These are phyloP conservation scores for Erodium moschatum DNA, from an alignment of 441 rosid genomes.

Conservation along the genomic window DNA sequence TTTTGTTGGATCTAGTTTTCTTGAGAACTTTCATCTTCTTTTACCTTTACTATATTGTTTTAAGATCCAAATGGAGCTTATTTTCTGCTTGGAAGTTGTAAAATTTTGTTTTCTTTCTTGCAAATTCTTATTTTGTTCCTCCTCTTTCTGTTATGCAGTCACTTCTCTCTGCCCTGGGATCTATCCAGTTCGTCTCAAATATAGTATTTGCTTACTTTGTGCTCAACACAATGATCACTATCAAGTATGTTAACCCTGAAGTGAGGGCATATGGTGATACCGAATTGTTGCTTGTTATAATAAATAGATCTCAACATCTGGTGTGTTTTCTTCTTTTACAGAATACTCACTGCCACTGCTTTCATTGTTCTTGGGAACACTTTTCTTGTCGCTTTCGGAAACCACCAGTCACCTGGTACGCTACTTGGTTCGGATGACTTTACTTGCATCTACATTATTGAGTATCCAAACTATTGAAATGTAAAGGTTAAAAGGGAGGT, in stretches of 20 bases:
- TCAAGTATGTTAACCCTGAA: conserved; percentile 62
- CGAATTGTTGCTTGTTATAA: neutral
- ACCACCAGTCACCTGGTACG: conserved; percentile 96
- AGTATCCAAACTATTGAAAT: no score
- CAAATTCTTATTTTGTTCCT: no score
- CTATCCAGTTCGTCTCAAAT: conserved; percentile 90
- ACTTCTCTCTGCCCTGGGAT: conserved; percentile 95
- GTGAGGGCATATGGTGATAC: conserved; percentile 4
- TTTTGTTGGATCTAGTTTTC: no score
- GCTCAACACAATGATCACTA: conserved; percentile 73
- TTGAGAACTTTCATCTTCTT: no score
- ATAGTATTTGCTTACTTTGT: conserved; percentile 90
- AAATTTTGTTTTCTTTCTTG: no score
- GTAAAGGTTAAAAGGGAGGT: no score
- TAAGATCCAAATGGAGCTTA: neutral
- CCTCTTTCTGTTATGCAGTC: no score
- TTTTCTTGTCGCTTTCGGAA: conserved; percentile 92
- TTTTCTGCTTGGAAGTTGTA: no score
- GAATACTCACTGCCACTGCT: conserved; percentile 81
- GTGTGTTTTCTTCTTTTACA: conserved; percentile 27
- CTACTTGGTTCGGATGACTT: conserved; percentile 12
- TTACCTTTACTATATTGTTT: no score
- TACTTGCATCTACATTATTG: no score
- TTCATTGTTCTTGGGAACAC: conserved; percentile 89
- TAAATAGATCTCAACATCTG: conserved; percentile 19